phyloP scores from a whole-genome alignment of 148 eudicot genomes.

The Polygonum aviculare region DNA sequence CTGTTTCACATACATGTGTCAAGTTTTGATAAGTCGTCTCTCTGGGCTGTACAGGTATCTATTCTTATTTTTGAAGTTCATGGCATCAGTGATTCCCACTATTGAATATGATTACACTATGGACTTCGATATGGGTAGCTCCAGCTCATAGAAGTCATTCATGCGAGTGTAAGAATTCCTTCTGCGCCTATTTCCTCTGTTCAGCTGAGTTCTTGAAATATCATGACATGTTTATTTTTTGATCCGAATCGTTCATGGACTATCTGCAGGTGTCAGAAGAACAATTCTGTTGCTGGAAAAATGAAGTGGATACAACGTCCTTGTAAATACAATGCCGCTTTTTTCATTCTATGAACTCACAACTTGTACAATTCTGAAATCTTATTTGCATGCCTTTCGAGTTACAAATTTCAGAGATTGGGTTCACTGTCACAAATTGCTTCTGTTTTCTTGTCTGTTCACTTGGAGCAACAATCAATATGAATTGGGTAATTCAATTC shows the following conservation, averaged over 20 bases:
- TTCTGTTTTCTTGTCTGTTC: neutral
- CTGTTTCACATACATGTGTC: neutral
- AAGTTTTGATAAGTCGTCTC: neutral
- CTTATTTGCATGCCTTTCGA: neutral
- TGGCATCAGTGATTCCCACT: conserved; percentile 95
- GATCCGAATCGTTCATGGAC: neutral
- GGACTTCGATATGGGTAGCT: conserved; percentile 96
- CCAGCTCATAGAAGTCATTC: conserved; percentile 5
- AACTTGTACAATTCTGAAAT: too few relatives aligned
- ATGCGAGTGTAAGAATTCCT: neutral
- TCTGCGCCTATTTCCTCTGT: neutral
- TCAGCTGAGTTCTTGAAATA: neutral
- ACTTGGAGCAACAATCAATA: neutral
- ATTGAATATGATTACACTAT: conserved; percentile 97
- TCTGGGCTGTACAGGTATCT: conserved; percentile 50
- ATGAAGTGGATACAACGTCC: neutral
- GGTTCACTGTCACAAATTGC: neutral
- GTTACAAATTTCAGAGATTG: neutral
- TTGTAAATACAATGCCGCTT: neutral
- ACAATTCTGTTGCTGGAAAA: neutral
- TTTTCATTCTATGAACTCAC: neutral
- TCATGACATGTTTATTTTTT: neutral
- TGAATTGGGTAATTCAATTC: neutral
- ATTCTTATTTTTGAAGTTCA: conserved; percentile 87
- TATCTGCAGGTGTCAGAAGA: neutral